Evolutionary conservation across 1,139 yeast species (phyloP).

Genomic region (Saccharomyces hybrid): DNA sequence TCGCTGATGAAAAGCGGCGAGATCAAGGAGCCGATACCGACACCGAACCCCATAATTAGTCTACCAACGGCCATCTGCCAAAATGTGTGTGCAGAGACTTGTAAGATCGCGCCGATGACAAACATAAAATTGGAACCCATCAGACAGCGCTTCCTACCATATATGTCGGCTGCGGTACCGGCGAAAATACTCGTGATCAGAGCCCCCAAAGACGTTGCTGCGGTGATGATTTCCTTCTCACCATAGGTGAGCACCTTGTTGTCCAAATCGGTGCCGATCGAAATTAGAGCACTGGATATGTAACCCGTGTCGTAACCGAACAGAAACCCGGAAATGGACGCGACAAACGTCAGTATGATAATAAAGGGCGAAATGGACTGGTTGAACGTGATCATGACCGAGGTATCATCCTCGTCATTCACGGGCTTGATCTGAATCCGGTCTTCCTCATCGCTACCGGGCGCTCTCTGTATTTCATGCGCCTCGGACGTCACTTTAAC

Average conservation of each 20-base stretch:
- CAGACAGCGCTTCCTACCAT: conserved; percentile 77
- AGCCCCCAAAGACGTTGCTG: conserved; percentile 93
- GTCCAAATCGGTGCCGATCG: conserved; percentile 69
- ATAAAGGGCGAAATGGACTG: conserved; percentile 59
- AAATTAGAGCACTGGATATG: conserved; percentile 84
- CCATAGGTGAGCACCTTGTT: conserved; percentile 53
- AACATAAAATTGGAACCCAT: conserved; percentile 75
- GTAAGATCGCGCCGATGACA: conserved; percentile 74
- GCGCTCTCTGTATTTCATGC: not conserved
- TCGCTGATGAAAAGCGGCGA: conserved; percentile 90
- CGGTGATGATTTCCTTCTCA: conserved; percentile 80
- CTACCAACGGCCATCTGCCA: conserved; percentile 93
- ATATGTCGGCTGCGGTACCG: conserved; percentile 69
- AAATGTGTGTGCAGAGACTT: conserved; percentile 67
- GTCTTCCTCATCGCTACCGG: conserved; percentile 10
- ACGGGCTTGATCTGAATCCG: conserved; percentile 31
- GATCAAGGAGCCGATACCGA: conserved; percentile 85
- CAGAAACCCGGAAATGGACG: conserved; percentile 91
- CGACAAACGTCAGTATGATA: conserved; percentile 60
- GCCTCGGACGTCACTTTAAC: not conserved
- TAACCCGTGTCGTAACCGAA: conserved; percentile 97
- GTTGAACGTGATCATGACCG: conserved; percentile 36
- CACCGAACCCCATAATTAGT: conserved; percentile 80
- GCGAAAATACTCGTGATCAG: conserved; percentile 68
- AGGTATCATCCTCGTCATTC: conserved; percentile 39